A percentile compares a stretch with the other conserved stretches of the same genome.
phyloP scores from a whole-genome alignment of 257 asterid genomes.

The Solanum sitiens region DNA sequence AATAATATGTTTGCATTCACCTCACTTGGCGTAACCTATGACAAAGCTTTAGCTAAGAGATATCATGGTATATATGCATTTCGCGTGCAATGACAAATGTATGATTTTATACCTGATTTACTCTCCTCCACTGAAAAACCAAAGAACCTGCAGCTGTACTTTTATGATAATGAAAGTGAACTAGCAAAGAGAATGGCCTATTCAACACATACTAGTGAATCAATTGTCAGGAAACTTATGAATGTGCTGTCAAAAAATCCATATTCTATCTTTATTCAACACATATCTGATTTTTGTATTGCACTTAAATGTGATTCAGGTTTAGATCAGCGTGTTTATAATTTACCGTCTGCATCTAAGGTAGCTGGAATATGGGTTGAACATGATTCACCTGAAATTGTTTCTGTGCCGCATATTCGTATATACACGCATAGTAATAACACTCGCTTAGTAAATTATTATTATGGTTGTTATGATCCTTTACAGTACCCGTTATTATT shows the following conservation, averaged over 20 bases:
- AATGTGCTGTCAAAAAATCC: not conserved
- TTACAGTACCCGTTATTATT: not conserved
- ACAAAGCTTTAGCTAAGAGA: not conserved
- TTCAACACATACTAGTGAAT: not conserved
- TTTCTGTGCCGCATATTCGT: not conserved
- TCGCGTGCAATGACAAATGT: not conserved
- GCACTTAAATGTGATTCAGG: not conserved
- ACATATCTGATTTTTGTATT: not conserved
- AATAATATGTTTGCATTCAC: not conserved
- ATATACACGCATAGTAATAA: not conserved
- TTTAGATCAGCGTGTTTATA: not conserved
- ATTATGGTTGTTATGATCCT: not conserved
- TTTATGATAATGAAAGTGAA: not conserved
- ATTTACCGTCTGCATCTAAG: not conserved
- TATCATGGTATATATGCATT: not conserved
- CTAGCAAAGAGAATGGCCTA: not conserved
- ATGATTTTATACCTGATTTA: not conserved
- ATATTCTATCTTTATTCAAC: not conserved
- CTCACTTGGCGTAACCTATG: not conserved
- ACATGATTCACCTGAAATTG: not conserved
- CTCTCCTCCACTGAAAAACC: not conserved
- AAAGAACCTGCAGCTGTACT: not conserved
- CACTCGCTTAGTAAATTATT: not conserved
- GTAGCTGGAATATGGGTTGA: not conserved
- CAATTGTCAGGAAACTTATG: not conserved